phyloP scores from a whole-genome alignment of 768 basidiomycete genomes.

The Stropharia rugosoannulata region DNA sequence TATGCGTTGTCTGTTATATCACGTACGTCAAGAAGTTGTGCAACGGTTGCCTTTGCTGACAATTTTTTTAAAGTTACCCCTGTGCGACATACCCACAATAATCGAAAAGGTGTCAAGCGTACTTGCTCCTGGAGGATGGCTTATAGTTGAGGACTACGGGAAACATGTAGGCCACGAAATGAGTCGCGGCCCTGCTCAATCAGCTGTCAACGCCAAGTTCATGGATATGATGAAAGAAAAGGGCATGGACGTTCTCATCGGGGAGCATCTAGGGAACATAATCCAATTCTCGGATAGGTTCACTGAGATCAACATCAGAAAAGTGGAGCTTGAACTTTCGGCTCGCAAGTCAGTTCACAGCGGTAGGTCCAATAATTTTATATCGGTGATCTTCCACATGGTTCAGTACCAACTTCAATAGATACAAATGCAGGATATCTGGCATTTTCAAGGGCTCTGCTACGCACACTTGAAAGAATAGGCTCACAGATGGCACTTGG shows the following conservation, averaged over 20 bases:
- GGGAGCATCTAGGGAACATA: neutral
- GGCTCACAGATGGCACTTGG: neutral
- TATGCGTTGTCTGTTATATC: neutral
- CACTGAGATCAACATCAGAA: neutral
- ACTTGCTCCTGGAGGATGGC: neutral
- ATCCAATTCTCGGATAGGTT: neutral
- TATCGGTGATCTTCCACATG: too few relatives aligned
- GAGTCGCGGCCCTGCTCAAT: neutral
- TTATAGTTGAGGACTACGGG: neutral
- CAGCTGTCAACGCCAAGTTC: neutral
- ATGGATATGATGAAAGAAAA: neutral
- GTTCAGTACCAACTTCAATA: too few relatives aligned
- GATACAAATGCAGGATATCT: neutral
- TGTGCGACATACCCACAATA: neutral
- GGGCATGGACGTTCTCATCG: neutral
- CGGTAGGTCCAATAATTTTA: neutral
- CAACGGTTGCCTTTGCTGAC: neutral
- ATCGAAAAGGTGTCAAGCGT: neutral
- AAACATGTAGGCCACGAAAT: neutral
- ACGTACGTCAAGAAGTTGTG: neutral
- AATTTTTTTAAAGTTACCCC: neutral
- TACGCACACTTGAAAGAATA: neutral
- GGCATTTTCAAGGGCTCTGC: neutral
- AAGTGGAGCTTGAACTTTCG: neutral
- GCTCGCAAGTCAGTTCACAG: neutral